Evolutionary conservation across 108 stramenopile species (phyloP).

Genomic region (Cyclostephanos invisitatus): DNA sequence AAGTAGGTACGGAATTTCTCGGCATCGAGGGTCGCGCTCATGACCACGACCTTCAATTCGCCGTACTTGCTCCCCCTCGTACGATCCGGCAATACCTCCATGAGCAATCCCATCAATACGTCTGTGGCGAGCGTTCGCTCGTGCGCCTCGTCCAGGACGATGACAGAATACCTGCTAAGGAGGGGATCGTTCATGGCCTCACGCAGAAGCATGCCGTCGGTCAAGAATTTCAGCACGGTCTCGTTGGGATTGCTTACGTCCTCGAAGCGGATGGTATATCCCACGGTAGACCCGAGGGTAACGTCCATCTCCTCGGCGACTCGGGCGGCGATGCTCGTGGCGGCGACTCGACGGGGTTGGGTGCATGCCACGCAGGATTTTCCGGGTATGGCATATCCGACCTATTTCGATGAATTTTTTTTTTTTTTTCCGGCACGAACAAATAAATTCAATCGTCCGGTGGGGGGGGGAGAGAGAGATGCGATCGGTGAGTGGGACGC

Average conservation of each 20-base stretch:
- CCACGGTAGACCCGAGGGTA: constrained; percentile 91
- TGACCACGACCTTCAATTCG: constrained; percentile 96
- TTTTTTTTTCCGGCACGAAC: too few relatives aligned
- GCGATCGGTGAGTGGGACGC: too few relatives aligned
- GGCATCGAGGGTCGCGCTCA: constrained; percentile 98
- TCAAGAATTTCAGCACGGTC: constrained; percentile 93
- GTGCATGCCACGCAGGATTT: constrained; percentile 92
- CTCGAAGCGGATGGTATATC: constrained; percentile 99
- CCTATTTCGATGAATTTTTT: constrained; percentile 39
- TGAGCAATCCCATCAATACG: constrained; percentile 98
- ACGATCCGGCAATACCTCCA: constrained; percentile 91
- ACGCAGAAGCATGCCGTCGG: constrained; percentile 92
- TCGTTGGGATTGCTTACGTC: constrained; percentile 74
- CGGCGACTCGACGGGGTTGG: constrained; percentile 98
- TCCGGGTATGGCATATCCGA: constrained; percentile 73
- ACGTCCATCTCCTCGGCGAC: constrained; percentile 99
- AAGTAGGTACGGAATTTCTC: constrained; percentile 93
- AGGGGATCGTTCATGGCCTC: constrained; percentile 99
- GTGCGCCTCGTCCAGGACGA: constrained; percentile 98
- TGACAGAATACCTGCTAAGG: constrained; percentile 86
- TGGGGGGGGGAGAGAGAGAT: too few relatives aligned
- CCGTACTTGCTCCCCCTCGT: constrained; percentile 70
- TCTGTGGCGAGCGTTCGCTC: constrained; percentile 98
- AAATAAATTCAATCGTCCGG: too few relatives aligned
- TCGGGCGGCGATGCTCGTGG: constrained; percentile 95